phyloP scores from a whole-genome alignment of 139 green algal genomes.

The Auxenochlorella pyrenoidosa region DNA sequence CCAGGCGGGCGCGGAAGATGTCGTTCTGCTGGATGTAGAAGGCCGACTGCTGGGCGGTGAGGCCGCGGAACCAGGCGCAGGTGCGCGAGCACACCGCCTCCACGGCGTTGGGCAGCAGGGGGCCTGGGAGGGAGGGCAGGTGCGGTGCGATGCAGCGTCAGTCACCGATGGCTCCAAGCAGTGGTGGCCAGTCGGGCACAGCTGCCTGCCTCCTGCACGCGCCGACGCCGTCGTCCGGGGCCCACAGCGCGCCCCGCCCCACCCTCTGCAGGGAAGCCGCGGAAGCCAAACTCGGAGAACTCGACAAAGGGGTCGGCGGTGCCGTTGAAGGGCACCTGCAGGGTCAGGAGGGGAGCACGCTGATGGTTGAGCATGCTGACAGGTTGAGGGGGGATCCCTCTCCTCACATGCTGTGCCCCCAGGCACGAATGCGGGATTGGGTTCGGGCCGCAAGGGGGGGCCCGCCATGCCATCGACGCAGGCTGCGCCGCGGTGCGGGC shows the following conservation, averaged over 20 bases:
- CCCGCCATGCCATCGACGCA: too few relatives aligned
- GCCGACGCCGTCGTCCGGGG: not conserved
- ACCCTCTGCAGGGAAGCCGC: conserved; percentile 52
- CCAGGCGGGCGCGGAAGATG: conserved; percentile 23
- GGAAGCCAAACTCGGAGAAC: conserved; percentile 72
- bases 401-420: too few relatives aligned
- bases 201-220: too few relatives aligned
- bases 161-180: too few relatives aligned
- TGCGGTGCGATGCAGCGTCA: too few relatives aligned
- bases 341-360: conserved; percentile 11
- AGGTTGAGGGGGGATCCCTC: too few relatives aligned
- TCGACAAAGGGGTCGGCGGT: conserved; percentile 80
- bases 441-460: too few relatives aligned
- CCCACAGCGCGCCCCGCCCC: not conserved
- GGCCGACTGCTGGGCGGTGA: not conserved
- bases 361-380: too few relatives aligned
- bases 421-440: too few relatives aligned
- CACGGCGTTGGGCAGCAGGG: not conserved
- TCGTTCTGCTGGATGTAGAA: conserved; percentile 16
- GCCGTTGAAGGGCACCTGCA: conserved; percentile 55
- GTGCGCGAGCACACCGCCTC: conserved; percentile 65
- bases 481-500: too few relatives aligned
- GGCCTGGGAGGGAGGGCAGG: not conserved
- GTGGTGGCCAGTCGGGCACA: too few relatives aligned
- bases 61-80: conserved; percentile 60